Evolutionary conservation across 225 moss, liverwort and hornwort species (phyloP), one percentile per base, ranked within the genome.

Genomic region (Sphagnum tenellum): DNA sequence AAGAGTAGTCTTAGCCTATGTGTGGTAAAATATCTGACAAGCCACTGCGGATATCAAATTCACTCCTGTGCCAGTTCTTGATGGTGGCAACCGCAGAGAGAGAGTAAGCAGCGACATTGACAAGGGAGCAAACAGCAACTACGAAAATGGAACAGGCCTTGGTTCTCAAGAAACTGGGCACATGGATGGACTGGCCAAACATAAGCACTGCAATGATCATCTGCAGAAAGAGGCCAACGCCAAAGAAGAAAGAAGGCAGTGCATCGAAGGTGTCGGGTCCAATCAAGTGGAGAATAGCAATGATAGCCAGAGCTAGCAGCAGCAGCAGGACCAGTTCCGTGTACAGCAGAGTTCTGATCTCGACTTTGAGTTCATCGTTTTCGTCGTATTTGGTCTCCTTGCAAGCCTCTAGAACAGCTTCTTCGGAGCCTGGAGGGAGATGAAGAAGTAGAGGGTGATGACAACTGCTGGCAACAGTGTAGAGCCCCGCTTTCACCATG

Each of bases 371-470:
- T 12, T 83, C 83, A 49, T 83, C 83, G 7, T 49, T 4, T 44
- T 79, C 79, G 44, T 72, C 70, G 48, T 83, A 83, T 60, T 83
- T 83, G 1, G 83, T 83, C 45, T 83, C 79, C 29, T 80, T 83
- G 47, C 83, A 83, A 11, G 79, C 83, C 53, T 83, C 79, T 4
- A 83, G 64, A 0, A 83, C 79, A 55, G 76, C 80, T 48, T 83
- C 77, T 5, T 83, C 83, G 46, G 79, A 72, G 60, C 80, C 79
- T 0, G 74, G 45, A 3, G 83, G 62, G 29, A 83, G 72, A 63
- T 83, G 83, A 0, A 83, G 83, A 9, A 83, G 63, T 2, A 83
- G 76, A 8, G 83, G 83, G 76, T 83, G 83, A 50, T 83, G 83
- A 44, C 79, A 83, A 12, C 76, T 79, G 74, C 83, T 83, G 50